A percentile compares a stretch with the other conserved stretches of the same genome.
These are phyloP conservation scores for Porphyra umbilicalis DNA, from an alignment of 31 red algal species.

Conservation along the genomic window DNA sequence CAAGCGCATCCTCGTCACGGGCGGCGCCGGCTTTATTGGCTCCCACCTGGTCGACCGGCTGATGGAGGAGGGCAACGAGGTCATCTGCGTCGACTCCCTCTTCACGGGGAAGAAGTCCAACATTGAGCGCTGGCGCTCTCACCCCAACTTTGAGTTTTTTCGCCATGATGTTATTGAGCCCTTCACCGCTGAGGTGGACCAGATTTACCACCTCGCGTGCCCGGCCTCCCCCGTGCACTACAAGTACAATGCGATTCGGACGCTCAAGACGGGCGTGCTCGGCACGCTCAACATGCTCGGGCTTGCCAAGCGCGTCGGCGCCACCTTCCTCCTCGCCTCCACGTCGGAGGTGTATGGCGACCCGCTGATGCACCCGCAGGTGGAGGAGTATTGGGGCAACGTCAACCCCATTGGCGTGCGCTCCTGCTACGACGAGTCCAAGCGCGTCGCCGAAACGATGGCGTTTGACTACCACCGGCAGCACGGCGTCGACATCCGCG, in stretches of 20 bases:
- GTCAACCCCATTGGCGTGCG: conserved; percentile 98
- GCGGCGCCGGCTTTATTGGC: conserved; percentile 99
- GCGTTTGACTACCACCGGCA: conserved; percentile 96
- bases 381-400: conserved; percentile 98
- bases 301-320: conserved; percentile 93
- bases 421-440: conserved; percentile 99
- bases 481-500: conserved; percentile 93
- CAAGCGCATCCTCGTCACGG: conserved; percentile 95
- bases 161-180: conserved; percentile 96
- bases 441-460: conserved; percentile 95
- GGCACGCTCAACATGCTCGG: conserved; percentile 98
- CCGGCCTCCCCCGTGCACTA: conserved; percentile 97
- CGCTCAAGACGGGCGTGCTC: conserved; percentile 95
- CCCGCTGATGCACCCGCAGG: conserved; percentile 93
- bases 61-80: conserved; percentile 92
- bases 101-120: conserved; percentile 95
- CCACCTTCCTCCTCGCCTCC: conserved; percentile 85
- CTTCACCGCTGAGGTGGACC: conserved; percentile 87
- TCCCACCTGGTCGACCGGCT: conserved; percentile 95
- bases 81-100: conserved; percentile 88
- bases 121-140: conserved; percentile 55
- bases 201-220: conserved; percentile 99
- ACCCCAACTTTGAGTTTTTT: conserved; percentile 90
- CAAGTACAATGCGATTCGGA: conserved; percentile 99
- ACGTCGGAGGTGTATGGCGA: conserved; percentile 99